Evolutionary conservation across 805 yeast species (phyloP), one percentile per base, ranked within the genome.

Genomic region (Candida palmyrensis): DNA sequence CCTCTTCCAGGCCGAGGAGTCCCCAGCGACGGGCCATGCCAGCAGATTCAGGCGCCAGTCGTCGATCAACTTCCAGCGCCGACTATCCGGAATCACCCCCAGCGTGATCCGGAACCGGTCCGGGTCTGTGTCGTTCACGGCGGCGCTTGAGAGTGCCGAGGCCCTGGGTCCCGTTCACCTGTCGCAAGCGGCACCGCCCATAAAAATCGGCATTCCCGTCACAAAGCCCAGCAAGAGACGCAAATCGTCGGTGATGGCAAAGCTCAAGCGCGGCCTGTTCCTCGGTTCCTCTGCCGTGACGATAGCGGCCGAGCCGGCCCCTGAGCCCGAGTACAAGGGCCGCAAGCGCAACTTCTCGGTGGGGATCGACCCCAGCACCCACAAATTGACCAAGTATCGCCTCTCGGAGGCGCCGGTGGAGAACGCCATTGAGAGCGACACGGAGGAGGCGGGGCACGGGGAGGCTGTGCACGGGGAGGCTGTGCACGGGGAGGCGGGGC

Each of bases 151-250:
- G 11, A 21, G 23, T 21, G 23, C 10, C 9, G 11, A 11, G 8
- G 36, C 38, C 11, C 42, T 36, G 6, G 25, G 35, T 12, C 4
- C 6, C 7, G 42, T 21, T 21, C 9, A 35, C 6, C 18, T 14
- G 10, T 30, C 36, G 9, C 27, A 20, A 10, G 29, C 27, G 12
- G 36, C 37, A n/a, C 38, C 41, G 1, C 68, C 70, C 3, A 54
- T 56, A 25, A 51, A 55, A 23, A 66, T 65, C 33, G 64, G 57
- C n/a, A 60, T 66, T 18, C 71, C 71, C 1, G 38, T 48, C 8
- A 44, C 51, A 4, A 62, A 57, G 30, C 49, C 54, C 20, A 26
- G 43, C 13, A 56, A 51, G 24, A 48, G 61, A 33, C 51, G 69
- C 31, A 39, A 55, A 26, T 54, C 62, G 18, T 51, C 56, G 30